Evolutionary conservation across 2,329 filamentous ascomycete species (phyloP).

Genomic region (Didymella sp.): DNA sequence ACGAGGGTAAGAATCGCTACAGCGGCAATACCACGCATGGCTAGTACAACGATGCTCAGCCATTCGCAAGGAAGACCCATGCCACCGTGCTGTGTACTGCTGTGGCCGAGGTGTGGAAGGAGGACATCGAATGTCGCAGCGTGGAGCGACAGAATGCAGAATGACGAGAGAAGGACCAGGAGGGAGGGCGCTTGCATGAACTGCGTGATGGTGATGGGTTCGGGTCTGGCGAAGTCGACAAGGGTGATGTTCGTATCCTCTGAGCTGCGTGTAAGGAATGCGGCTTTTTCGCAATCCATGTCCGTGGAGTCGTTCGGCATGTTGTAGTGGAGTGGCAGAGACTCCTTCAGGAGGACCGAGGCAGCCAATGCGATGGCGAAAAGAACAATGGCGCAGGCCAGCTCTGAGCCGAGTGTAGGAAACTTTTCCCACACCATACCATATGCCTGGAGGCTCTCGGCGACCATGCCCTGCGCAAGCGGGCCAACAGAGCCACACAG

Average conservation of each 20-base stretch:
- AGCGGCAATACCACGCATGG: conserved; percentile 52
- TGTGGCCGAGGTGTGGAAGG: conserved; percentile 57
- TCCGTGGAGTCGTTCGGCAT: conserved; percentile 31
- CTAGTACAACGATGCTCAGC: conserved; percentile 53
- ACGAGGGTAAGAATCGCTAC: conserved; percentile 49
- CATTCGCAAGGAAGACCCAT: conserved; percentile 57
- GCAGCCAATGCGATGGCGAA: conserved; percentile 52
- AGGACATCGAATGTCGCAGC: conserved; percentile 60
- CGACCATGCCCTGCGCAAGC: conserved; percentile 53
- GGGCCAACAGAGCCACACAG: conserved; percentile 56
- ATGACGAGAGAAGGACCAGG: conserved; percentile 56
- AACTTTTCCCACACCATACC: conserved; percentile 53
- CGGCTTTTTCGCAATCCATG: conserved; percentile 55
- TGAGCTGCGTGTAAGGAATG: conserved; percentile 53
- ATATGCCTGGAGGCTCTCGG: conserved; percentile 51
- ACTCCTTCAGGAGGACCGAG: conserved; percentile 52
- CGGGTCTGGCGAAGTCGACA: conserved; percentile 48
- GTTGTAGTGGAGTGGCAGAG: conserved; percentile 39
- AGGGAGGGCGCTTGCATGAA: conserved; percentile 57
- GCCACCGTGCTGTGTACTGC: conserved; percentile 53
- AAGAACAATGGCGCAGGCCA: conserved; percentile 53
- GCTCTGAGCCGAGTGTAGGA: conserved; percentile 54
- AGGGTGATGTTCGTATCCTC: conserved; percentile 46
- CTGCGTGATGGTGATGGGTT: conserved; percentile 54
- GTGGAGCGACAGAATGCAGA: conserved; percentile 63